Percentiles rank a stretch among this genome's conserved stretches.
These are phyloP conservation scores for Candida bentonensis DNA, from an alignment of 805 yeast genomes.

Conservation along the genomic window DNA sequence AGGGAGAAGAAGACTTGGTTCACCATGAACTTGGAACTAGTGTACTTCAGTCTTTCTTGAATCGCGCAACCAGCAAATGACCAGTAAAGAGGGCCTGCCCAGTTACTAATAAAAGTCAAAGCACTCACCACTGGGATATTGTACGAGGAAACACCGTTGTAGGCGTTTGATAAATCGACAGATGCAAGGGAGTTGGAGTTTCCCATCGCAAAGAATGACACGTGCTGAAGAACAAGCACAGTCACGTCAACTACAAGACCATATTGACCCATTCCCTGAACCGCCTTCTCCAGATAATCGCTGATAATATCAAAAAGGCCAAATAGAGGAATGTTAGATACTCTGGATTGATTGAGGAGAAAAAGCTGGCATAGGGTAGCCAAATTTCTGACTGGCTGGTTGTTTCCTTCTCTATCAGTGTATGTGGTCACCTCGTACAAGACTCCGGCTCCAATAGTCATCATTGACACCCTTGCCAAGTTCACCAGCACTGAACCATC, in stretches of 20 bases:
- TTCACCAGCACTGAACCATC: conserved; percentile 6
- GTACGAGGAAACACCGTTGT: conserved; percentile 71
- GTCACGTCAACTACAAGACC: conserved; percentile 17
- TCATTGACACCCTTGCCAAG: conserved; percentile 18
- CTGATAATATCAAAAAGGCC: conserved; percentile 22
- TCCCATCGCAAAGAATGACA: conserved; percentile 76
- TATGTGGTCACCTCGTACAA: conserved; percentile 10
- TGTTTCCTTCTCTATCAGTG: neutral
- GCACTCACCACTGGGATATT: conserved; percentile 59
- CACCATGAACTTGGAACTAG: conserved; percentile 14
- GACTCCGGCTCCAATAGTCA: conserved; percentile 12
- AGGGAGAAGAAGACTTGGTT: conserved; percentile 43
- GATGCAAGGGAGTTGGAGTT: conserved; percentile 88
- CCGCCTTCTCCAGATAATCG: conserved; percentile 4
- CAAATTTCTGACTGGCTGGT: conserved; percentile 5
- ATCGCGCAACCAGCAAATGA: conserved; percentile 27
- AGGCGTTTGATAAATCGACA: conserved; percentile 79
- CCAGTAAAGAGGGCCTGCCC: conserved; percentile 81
- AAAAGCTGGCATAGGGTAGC: conserved; percentile 18
- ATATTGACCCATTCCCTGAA: neutral
- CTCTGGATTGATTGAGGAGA: conserved; percentile 41
- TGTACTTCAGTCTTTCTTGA: conserved; percentile 10
- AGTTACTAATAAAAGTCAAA: conserved; percentile 70
- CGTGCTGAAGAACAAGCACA: conserved; percentile 48
- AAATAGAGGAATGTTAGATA: conserved; percentile 42